Evolutionary conservation across 179 eudicot species (phyloP).

Genomic region (Actinidia chinensis): DNA sequence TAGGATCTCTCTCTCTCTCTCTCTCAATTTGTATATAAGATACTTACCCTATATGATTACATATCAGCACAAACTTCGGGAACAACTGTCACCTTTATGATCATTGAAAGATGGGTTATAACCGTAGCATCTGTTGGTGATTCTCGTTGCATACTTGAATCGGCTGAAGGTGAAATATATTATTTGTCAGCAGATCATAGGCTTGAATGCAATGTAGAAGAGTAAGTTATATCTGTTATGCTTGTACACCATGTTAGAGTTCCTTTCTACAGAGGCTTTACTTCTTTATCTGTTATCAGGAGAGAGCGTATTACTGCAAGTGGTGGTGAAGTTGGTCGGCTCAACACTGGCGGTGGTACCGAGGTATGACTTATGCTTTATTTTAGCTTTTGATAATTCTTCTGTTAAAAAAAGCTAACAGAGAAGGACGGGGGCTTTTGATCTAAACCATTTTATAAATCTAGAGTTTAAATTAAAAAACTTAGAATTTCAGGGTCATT

Average conservation of each 20-base stretch:
- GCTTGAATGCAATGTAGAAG: constrained; percentile 78
- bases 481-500: too few relatives aligned
- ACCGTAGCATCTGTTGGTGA: constrained; percentile 98
- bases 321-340: constrained; percentile 99
- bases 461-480: too few relatives aligned
- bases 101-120: constrained; percentile 84
- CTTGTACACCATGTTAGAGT: background rate
- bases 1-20: background rate
- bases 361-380: constrained; percentile 47
- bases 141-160: constrained; percentile 86
- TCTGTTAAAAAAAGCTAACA: too few relatives aligned
- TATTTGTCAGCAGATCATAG: constrained; percentile 94
- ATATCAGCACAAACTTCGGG: constrained; percentile 82
- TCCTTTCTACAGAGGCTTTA: constrained; percentile 10
- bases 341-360: constrained; percentile 92
- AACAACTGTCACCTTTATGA: constrained; percentile 88
- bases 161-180: constrained; percentile 78
- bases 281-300: constrained; percentile 42
- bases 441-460: too few relatives aligned
- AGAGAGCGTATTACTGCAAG: constrained; percentile 84
- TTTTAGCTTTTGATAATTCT: background rate
- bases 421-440: too few relatives aligned
- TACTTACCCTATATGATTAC: constrained; percentile 16
- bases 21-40: background rate
- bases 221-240: constrained; percentile 47